phyloP scores from a whole-genome alignment of 2,329 filamentous ascomycete species.

The Coleophoma eucalyptorum region DNA sequence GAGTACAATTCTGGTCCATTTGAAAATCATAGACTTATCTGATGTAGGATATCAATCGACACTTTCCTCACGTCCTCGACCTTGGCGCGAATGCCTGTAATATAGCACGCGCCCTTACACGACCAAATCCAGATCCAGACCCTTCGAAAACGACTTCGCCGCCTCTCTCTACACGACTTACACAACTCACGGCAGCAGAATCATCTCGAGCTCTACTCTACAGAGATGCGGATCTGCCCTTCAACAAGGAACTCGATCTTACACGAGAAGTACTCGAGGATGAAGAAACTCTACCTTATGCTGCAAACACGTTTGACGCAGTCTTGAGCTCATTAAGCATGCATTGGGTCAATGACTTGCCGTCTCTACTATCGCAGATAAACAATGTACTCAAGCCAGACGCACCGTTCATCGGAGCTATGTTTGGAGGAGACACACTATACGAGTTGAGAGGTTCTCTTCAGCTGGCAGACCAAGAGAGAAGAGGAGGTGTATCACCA shows the following conservation, averaged over 20 bases:
- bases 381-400: conserved; percentile 88
- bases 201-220: conserved; percentile 74
- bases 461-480: conserved; percentile 87
- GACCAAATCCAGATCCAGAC: conserved; percentile 61
- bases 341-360: conserved; percentile 98
- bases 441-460: conserved; percentile 91
- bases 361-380: conserved; percentile 77
- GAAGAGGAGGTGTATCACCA: conserved; percentile 85
- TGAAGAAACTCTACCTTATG: conserved; percentile 73
- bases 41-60: conserved; percentile 80
- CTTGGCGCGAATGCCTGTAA: conserved; percentile 96
- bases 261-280: conserved; percentile 71
- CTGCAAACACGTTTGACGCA: conserved; percentile 76
- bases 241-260: conserved; percentile 71
- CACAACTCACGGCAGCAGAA: conserved; percentile 75
- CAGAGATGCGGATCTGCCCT: conserved; percentile 71
- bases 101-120: conserved; percentile 76
- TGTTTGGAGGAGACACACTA: conserved; percentile 92
- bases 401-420: conserved; percentile 86
- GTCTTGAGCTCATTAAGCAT: conserved; percentile 85
- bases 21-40: neutral
- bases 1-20: conserved; percentile 6
- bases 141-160: conserved; percentile 49
- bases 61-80: conserved; percentile 81
- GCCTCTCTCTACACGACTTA: conserved; percentile 68